Evolutionary conservation across 2,329 filamentous ascomycete genomes (phyloP).

Genomic region (Venturia oleaginea): DNA sequence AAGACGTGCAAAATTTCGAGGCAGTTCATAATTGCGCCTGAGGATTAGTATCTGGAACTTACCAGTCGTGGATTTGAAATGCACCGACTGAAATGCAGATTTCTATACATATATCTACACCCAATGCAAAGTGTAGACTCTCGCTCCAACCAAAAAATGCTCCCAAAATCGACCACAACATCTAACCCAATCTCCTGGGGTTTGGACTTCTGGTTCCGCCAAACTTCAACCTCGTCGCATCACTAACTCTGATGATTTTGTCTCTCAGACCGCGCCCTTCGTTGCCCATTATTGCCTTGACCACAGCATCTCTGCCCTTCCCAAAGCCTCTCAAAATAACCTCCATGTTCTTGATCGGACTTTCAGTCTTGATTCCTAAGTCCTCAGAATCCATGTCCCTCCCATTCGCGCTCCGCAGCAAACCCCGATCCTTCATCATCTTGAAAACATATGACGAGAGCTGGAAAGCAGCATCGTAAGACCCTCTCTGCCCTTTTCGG

Average conservation of each 20-base stretch:
- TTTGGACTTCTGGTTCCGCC: constrained; percentile 82
- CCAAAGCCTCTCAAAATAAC: constrained; percentile 81
- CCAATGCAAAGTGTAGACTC: not conserved
- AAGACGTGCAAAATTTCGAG: no score
- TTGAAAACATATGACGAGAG: constrained; percentile 74
- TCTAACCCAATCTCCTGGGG: constrained; percentile 59
- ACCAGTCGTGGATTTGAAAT: no score
- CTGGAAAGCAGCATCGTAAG: constrained; percentile 90
- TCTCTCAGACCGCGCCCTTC: constrained; percentile 70
- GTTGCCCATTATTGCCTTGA: constrained; percentile 77
- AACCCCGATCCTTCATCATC: constrained; percentile 72
- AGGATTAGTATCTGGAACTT: no score
- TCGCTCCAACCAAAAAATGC: not conserved
- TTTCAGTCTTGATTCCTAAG: constrained; percentile 4
- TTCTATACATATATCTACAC: not conserved
- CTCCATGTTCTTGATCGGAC: constrained; percentile 61
- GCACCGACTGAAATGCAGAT: not conserved
- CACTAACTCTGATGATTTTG: constrained; percentile 70
- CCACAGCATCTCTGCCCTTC: constrained; percentile 74
- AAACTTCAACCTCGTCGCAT: constrained; percentile 88
- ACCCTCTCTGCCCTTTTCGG: constrained; percentile 66
- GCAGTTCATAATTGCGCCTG: no score
- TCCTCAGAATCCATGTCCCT: constrained; percentile 6
- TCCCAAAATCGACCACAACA: not conserved
- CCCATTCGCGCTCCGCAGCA: constrained; percentile 49